Evolutionary conservation across 257 asterid genomes (phyloP).

Genomic region (Gentiana straminea): DNA sequence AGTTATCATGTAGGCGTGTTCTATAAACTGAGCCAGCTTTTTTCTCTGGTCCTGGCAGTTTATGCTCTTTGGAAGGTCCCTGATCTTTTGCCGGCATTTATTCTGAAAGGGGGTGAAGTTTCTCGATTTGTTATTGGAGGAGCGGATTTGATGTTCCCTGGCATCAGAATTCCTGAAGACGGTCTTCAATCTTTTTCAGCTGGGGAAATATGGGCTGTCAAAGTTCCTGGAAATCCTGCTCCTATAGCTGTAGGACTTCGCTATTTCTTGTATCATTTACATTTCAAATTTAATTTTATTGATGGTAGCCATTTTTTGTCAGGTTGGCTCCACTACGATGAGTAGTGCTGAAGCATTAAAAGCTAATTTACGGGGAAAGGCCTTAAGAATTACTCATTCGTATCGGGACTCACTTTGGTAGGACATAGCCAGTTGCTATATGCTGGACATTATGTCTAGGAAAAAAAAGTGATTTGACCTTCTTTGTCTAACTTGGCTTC

Average conservation of each 20-base stretch:
- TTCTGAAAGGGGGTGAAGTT: slow-evolving; percentile 86
- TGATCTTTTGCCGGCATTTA: slow-evolving; percentile 72
- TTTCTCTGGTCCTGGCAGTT: slow-evolving; percentile 35
- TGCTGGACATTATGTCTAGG: background rate
- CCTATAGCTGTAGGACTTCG: slow-evolving; percentile 76
- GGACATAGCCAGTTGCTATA: slow-evolving; percentile 1
- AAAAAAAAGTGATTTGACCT: slow-evolving; percentile 6
- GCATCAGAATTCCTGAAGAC: slow-evolving; percentile 57
- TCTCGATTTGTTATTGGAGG: slow-evolving; percentile 86
- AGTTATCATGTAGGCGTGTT: slow-evolving; percentile 3
- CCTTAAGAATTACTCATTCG: slow-evolving; percentile 63
- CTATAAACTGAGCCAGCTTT: slow-evolving; percentile 8
- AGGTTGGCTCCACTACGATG: slow-evolving; percentile 89
- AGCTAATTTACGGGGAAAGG: slow-evolving; percentile 93
- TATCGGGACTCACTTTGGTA: slow-evolving; percentile 88
- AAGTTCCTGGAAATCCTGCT: slow-evolving; percentile 92
- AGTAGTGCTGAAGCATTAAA: slow-evolving; percentile 68
- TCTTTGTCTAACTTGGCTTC: slow-evolving; percentile 12
- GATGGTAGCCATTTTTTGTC: slow-evolving; percentile 12
- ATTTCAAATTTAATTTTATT: background rate
- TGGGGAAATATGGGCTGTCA: slow-evolving; percentile 85
- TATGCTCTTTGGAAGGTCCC: slow-evolving; percentile 97
- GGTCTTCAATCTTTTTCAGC: slow-evolving; percentile 76
- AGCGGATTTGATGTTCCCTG: slow-evolving; percentile 99
- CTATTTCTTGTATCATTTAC: background rate